Percentiles rank a stretch among this genome's conserved stretches.
phyloP scores from a whole-genome alignment of 2,329 filamentous ascomycete species.

The Epichloe festucae region DNA sequence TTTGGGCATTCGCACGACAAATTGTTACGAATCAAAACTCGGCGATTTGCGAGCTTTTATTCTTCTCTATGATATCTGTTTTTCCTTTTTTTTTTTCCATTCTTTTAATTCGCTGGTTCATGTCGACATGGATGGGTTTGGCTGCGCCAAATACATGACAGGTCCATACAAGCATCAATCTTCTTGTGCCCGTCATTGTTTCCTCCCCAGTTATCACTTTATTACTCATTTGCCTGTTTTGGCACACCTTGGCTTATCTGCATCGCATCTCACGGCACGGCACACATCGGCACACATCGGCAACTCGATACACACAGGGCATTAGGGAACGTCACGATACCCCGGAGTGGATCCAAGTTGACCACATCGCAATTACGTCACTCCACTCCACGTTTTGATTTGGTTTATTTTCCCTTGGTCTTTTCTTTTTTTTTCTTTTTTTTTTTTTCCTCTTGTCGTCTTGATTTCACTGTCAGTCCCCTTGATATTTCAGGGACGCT shows the following conservation, averaged over 20 bases:
- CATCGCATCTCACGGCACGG: conserved; percentile 8
- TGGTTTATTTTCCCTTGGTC: neutral
- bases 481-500: neutral
- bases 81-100: neutral
- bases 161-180: neutral
- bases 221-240: conserved; percentile 3
- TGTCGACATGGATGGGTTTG: conserved; percentile 4
- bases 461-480: neutral
- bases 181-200: neutral
- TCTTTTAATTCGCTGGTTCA: neutral
- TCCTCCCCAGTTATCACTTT: neutral
- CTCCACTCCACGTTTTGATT: conserved; percentile 20
- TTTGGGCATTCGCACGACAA: conserved; percentile 5
- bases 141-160: conserved; percentile 1
- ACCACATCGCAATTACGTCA: conserved; percentile 20
- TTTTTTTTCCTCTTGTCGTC: neutral
- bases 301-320: conserved; percentile 18
- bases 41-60: neutral
- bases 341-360: conserved; percentile 25
- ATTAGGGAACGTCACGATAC: conserved; percentile 25
- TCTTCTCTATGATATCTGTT: too few species aligned
- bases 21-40: conserved; percentile 5
- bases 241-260: neutral
- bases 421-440: neutral
- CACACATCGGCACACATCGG: conserved; percentile 11